phyloP scores from a whole-genome alignment of 768 basidiomycete species.

The Suillus decipiens region DNA sequence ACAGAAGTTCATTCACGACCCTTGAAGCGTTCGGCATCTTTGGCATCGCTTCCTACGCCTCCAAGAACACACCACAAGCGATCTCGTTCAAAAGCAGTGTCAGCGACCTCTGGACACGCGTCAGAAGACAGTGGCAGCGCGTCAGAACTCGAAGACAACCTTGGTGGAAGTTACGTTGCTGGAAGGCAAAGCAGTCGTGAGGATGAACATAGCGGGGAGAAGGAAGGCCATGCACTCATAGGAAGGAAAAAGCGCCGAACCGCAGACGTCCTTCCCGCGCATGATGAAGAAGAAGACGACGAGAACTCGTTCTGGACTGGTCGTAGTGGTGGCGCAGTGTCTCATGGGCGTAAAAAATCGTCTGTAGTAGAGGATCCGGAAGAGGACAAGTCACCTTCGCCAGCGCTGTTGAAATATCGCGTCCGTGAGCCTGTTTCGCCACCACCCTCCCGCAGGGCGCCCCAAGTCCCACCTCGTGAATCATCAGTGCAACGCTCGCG shows the following conservation, averaged over 20 bases:
- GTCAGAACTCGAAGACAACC: conserved; percentile 33
- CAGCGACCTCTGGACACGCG: conserved; percentile 49
- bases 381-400: conserved; percentile 32
- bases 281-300: conserved; percentile 58
- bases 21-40: conserved; percentile 65
- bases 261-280: conserved; percentile 34
- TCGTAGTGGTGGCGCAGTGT: conserved; percentile 19
- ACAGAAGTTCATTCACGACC: conserved; percentile 29
- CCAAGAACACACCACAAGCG: conserved; percentile 58
- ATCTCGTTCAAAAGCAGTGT: conserved; percentile 42
- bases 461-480: conserved; percentile 30
- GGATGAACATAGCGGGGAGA: conserved; percentile 22
- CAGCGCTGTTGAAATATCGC: conserved; percentile 35
- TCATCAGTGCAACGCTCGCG: conserved; percentile 24
- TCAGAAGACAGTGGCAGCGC: conserved; percentile 36
- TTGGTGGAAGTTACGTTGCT: conserved; percentile 14
- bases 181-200: conserved; percentile 17
- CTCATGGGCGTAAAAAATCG: conserved; percentile 25
- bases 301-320: conserved; percentile 36
- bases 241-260: conserved; percentile 43
- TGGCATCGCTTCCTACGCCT: conserved; percentile 66
- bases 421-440: conserved; percentile 58
- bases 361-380: conserved; percentile 13
- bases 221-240: conserved; percentile 19
- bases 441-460: conserved; percentile 61